A percentile compares a stretch with the other conserved stretches of the same genome.
Conservation (phyloP, 805 yeast species). For the Starmerella ratchasimensis region DNA sequence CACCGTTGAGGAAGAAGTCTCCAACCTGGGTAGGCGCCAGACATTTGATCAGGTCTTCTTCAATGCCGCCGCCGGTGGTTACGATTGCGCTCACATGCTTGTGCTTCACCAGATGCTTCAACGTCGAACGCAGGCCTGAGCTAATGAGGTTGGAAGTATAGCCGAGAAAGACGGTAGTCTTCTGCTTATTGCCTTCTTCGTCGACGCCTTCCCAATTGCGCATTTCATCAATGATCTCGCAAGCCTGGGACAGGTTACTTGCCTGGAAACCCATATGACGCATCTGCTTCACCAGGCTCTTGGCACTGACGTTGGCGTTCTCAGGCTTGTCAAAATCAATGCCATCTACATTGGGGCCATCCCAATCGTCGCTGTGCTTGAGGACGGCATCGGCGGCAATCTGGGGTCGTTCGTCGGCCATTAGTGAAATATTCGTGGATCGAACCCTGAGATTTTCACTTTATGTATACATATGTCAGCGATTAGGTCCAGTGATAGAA, state of each 20-base stretch:
- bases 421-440: background rate
- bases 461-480: background rate
- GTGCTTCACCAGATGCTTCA: conserved; percentile 79
- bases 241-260: conserved; percentile 67
- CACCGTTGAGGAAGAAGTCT: conserved; percentile 72
- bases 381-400: conserved; percentile 85
- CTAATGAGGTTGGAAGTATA: conserved; percentile 92
- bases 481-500: too few species aligned
- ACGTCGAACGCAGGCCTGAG: conserved; percentile 83
- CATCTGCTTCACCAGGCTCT: conserved; percentile 70
- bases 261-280: conserved; percentile 96
- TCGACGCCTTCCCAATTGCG: conserved; percentile 83
- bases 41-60: conserved; percentile 92
- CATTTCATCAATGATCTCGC: conserved; percentile 88
- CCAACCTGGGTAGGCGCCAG: conserved; percentile 94
- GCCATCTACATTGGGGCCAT: conserved; percentile 68
- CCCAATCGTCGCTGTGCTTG: conserved; percentile 66
- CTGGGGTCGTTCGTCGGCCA: conserved; percentile 9
- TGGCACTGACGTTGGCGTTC: conserved; percentile 66
- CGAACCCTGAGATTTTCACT: background rate
- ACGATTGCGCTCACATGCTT: conserved; percentile 91
- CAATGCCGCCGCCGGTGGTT: conserved; percentile 97
- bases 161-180: conserved; percentile 86
- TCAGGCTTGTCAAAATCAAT: conserved; percentile 74
- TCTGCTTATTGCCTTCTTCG: conserved; percentile 44